phyloP scores from a whole-genome alignment of 495 filamentous ascomycete genomes.

The Xylaria sp. region DNA sequence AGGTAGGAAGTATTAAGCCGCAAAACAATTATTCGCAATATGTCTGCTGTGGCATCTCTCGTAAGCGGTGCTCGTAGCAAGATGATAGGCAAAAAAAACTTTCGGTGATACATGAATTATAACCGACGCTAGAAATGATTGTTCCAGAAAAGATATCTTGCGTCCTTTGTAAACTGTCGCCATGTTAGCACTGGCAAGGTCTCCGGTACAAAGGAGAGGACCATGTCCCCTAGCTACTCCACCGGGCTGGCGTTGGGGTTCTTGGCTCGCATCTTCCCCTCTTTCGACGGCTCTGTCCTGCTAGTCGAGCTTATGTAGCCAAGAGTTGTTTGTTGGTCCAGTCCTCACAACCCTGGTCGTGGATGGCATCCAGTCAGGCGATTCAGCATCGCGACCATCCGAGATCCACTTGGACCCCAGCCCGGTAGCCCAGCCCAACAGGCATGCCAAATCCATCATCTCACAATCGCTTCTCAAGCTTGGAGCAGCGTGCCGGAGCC shows the following conservation, averaged over 20 bases:
- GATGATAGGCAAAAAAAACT: background rate
- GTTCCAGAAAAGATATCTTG: conserved; percentile 1
- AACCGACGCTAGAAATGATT: background rate
- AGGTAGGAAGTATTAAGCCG: conserved; percentile 12
- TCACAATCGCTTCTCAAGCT: background rate
- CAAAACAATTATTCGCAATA: conserved; percentile 7
- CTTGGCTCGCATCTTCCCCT: conserved; percentile 29
- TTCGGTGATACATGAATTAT: conserved; percentile 5
- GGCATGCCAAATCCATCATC: conserved; percentile 15
- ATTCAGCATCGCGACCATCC: conserved; percentile 21
- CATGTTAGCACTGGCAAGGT: background rate
- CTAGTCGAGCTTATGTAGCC: conserved; percentile 21
- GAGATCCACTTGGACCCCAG: conserved; percentile 25
- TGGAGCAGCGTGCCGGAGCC: background rate
- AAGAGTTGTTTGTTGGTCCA: conserved; percentile 21
- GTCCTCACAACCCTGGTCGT: conserved; percentile 23
- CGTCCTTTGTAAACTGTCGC: background rate
- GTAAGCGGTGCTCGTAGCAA: conserved; percentile 7
- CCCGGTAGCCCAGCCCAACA: conserved; percentile 6
- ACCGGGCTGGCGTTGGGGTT: conserved; percentile 22
- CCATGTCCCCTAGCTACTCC: background rate
- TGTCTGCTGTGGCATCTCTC: background rate
- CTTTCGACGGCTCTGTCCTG: conserved; percentile 21
- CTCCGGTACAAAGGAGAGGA: background rate
- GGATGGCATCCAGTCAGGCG: conserved; percentile 24